Base-by-base conservation (phyloP, 140 eudicot species). In the Flaveria floridana region DNA sequence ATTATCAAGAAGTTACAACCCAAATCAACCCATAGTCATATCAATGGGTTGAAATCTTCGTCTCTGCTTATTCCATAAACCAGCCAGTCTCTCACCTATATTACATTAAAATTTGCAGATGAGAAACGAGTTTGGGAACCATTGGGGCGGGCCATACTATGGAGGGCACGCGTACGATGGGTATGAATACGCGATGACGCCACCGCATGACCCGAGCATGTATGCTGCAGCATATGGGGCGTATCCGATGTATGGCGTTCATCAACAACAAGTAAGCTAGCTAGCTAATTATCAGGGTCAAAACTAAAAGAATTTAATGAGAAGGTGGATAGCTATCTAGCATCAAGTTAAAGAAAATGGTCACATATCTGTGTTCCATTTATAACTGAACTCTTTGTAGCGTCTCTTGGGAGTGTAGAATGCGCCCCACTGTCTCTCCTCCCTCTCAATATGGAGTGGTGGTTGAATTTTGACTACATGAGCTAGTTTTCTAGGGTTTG, bases 191-290 rank as follows among this genome's bases (percentile, higher is more conserved):
- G 83, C 87, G 7, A 46, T 86, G 84, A 86, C 88, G 18, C 91
- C 85, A 52, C 87, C 88, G 37, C 96, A 90, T 48, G 89, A 90
- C 75, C 96, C 95, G 20, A 79, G 85, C 78, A 80, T 90, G 88
- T 90, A 90, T 51, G 91, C 95, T 11, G 88, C 94, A 15, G 87
- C 97, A 18, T 91, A 91, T 12, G 97, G 96, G 65, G 79, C 88
- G 2, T 91, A 91, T 69, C 92, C 97, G 2, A 73, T 88, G 84
- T 88, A 91, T 55, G 91, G 92, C 20, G 80, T 91, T 55, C 91
- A 91, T 85, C 97, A 88, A 76, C 95, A 89, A 58, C 93, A 91
- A 88, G 97, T 88, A 63, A 91, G 86, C 89, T 91, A 73, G 86
- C 89, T 91, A 73, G 48, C 62, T 34, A 53, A 67, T 61, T 34